Base-by-base conservation (phyloP, 1,139 yeast species). In the Debaryomyces udenii region DNA sequence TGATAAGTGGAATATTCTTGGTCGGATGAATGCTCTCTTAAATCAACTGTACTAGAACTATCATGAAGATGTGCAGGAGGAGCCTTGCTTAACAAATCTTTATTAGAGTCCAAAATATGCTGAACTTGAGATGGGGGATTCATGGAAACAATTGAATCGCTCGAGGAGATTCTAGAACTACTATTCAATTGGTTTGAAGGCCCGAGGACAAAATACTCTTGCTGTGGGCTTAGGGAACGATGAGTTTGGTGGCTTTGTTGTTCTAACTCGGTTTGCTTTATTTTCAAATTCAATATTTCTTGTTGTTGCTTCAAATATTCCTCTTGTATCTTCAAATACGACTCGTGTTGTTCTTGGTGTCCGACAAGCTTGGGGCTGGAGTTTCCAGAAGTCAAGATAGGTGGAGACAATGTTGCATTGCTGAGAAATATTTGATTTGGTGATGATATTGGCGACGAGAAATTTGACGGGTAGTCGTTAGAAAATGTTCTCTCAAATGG, bases 301-400 rank as follows among this genome's bases (percentile, higher is more conserved):
- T 66, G 71, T 46, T 72, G 76, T 45, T 68, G 74, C 35, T 58
- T 59, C 48, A 72, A 55, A 29, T 64, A 60, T 41, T 69, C 69
- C 45, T 66, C 64, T 48, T 72, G 78, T 41, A 68, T 55, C 47
- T 61, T 59, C 43, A 72, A 57, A 46, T 70, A 71, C 17, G 57
- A 50, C 35, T 69, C 72, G 48, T 70, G 76, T 35, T 65, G 52
- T 13, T 45, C 50, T 20, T 46, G 50, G 41, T 48, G 54, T 20
- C 15, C 9, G 9, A 13, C 27, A 14, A 37, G 35, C 9, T 10
- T 46, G 30, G 38, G 17, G 9, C 23, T 27, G 10, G 37, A 18
- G n/a, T 33, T 18, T 5, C 14, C 16, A 9, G n/a, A 37, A 24
- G 13, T 35, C 34, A 14, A 47, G 26, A 22, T 35, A 28, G 28